phyloP scores from a whole-genome alignment of 768 basidiomycete species.

The Lyophyllum decastes region DNA sequence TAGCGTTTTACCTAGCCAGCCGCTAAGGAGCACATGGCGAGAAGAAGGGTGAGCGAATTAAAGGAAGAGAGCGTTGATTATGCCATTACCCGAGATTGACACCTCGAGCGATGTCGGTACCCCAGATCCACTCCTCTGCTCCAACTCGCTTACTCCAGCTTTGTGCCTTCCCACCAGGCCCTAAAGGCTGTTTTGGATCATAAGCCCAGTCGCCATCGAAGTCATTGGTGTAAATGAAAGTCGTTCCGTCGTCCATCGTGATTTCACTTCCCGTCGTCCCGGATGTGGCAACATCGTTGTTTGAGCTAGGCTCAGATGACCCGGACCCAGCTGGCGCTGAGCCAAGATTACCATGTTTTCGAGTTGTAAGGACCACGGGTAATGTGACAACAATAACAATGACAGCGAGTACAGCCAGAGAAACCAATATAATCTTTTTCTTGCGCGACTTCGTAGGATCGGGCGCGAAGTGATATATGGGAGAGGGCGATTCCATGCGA shows the following conservation, averaged over 20 bases:
- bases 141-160: constrained; percentile 79
- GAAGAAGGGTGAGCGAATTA: not conserved
- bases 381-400: constrained; percentile 10
- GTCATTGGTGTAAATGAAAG: constrained; percentile 74
- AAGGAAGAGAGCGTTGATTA: constrained; percentile 4
- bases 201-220: constrained; percentile 85
- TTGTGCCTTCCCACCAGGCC: constrained; percentile 72
- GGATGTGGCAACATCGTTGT: constrained; percentile 29
- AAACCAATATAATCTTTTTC: constrained; percentile 15
- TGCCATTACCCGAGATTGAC: constrained; percentile 58
- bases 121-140: constrained; percentile 72
- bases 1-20: constrained; percentile 41
- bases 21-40: constrained; percentile 26
- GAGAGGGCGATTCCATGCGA: constrained; percentile 4
- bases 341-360: constrained; percentile 17
- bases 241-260: constrained; percentile 73
- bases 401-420: constrained; percentile 1
- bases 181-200: constrained; percentile 72
- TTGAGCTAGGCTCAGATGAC: constrained; percentile 5
- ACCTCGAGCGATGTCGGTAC: constrained; percentile 55
- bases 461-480: not conserved
- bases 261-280: constrained; percentile 71
- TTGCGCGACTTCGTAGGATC: not conserved
- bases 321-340: constrained; percentile 17
- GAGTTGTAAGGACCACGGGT: constrained; percentile 7